phyloP scores from a whole-genome alignment of 2,329 filamentous ascomycete species.

The Allantophomopsis lycopodina region DNA sequence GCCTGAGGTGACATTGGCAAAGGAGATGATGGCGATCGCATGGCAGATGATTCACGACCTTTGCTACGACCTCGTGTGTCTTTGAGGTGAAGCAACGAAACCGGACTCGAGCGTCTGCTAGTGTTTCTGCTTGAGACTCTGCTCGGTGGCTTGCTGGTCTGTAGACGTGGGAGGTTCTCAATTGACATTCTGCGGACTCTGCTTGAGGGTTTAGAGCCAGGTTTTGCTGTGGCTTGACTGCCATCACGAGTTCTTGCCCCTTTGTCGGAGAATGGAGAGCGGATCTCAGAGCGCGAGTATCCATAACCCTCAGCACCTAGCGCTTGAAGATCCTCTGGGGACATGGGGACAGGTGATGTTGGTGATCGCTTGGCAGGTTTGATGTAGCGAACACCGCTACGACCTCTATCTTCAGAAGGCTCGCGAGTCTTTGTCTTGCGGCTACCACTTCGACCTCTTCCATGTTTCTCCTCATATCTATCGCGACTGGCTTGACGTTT shows the following conservation, averaged over 20 bases:
- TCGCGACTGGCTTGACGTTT: slow-evolving; percentile 34
- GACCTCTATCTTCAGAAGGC: slow-evolving; percentile 56
- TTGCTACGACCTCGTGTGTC: slow-evolving; percentile 50
- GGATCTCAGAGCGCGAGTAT: slow-evolving; percentile 12
- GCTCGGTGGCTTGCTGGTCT: slow-evolving; percentile 15
- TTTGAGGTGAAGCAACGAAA: slow-evolving; percentile 14
- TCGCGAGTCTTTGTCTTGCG: slow-evolving; percentile 39
- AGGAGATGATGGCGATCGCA: slow-evolving; percentile 68
- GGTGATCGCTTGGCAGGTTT: slow-evolving; percentile 74
- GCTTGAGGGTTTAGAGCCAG: slow-evolving; percentile 20
- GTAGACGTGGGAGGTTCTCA: slow-evolving; percentile 9
- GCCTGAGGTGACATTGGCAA: slow-evolving; percentile 55
- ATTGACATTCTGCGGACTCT: slow-evolving; percentile 14
- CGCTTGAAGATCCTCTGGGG: slow-evolving; percentile 67
- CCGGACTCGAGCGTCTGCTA: slow-evolving; percentile 22
- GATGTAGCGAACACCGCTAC: slow-evolving; percentile 51
- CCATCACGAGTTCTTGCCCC: slow-evolving; percentile 6
- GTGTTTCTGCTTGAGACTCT: slow-evolving; percentile 22
- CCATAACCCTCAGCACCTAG: slow-evolving; percentile 26
- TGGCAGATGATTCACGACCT: slow-evolving; percentile 40
- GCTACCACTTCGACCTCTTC: slow-evolving; percentile 30
- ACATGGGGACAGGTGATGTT: slow-evolving; percentile 89
- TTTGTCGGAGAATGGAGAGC: slow-evolving; percentile 12
- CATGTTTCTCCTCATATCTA: slow-evolving; percentile 24
- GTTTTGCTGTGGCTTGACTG: slow-evolving; percentile 16